These are phyloP conservation scores for Fragilariopsis cylindrus DNA, from an alignment of 108 stramenopile species.

Conservation along the genomic window DNA sequence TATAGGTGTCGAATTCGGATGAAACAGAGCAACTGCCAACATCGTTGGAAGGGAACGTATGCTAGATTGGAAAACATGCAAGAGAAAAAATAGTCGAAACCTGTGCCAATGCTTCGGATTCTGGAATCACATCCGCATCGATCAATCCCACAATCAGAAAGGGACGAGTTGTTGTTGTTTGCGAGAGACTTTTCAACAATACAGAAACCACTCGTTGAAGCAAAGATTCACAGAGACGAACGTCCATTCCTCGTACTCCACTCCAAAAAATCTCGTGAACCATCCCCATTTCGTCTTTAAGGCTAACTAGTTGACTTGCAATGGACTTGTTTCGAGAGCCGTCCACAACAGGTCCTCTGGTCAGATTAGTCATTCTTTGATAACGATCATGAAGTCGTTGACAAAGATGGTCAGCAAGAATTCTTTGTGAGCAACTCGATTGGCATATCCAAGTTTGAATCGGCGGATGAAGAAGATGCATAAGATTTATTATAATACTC, in stretches of 20 bases:
- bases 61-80: conserved; percentile 46
- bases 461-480: conserved; percentile 48
- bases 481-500: conserved; percentile 65
- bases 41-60: conserved; percentile 60
- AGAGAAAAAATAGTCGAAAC: conserved; percentile 45
- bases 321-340: conserved; percentile 53
- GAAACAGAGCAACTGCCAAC: conserved; percentile 61
- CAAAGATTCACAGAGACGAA: conserved; percentile 68
- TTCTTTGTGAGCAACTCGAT: conserved; percentile 31
- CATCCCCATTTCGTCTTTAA: conserved; percentile 70
- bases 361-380: conserved; percentile 33
- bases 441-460: conserved; percentile 54
- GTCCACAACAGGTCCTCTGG: conserved; percentile 61
- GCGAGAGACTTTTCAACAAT: conserved; percentile 46
- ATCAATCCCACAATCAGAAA: conserved; percentile 38
- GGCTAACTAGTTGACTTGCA: conserved; percentile 43
- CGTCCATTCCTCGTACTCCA: conserved; percentile 68
- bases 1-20: conserved; percentile 49
- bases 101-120: conserved; percentile 49
- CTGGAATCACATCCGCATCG: conserved; percentile 51
- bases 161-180: conserved; percentile 18
- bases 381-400: conserved; percentile 40
- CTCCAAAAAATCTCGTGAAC: conserved; percentile 78
- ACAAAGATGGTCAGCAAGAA: conserved; percentile 43
- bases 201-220: conserved; percentile 58